These are phyloP conservation scores for Lactarius sp. DNA, from an alignment of 768 basidiomycete genomes.

Conservation along the genomic window DNA sequence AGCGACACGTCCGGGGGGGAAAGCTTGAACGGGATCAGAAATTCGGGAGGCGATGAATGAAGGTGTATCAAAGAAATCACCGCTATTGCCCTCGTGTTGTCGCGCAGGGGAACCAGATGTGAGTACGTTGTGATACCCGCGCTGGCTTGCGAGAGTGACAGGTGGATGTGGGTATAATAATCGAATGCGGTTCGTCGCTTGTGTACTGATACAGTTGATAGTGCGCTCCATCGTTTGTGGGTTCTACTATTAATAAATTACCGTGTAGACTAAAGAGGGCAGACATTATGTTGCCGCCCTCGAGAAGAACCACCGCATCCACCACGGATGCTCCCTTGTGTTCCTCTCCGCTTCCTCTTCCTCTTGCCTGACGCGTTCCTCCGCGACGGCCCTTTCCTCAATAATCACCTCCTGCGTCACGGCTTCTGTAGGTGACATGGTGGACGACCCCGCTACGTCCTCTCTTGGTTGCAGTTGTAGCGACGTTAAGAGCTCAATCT, in stretches of 20 bases:
- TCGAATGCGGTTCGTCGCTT: too few relatives aligned
- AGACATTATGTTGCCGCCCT: slow-evolving; percentile 21
- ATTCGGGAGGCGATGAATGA: too few relatives aligned
- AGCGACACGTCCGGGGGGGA: too few relatives aligned
- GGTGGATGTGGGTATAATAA: too few relatives aligned
- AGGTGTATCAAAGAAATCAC: too few relatives aligned
- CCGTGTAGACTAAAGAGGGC: background rate
- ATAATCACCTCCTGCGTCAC: slow-evolving; percentile 64
- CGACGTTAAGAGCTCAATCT: slow-evolving; percentile 35
- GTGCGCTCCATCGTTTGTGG: too few relatives aligned
- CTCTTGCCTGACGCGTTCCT: slow-evolving; percentile 51
- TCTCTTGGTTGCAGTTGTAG: background rate
- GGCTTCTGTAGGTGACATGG: slow-evolving; percentile 47
- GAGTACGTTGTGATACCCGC: too few relatives aligned
- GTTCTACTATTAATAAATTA: background rate
- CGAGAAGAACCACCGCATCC: slow-evolving; percentile 64
- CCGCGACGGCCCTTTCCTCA: slow-evolving; percentile 58
- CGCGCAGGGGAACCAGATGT: too few relatives aligned
- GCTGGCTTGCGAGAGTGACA: too few relatives aligned
- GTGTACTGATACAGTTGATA: too few relatives aligned
- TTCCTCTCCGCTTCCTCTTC: slow-evolving; percentile 43
- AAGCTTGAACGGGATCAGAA: too few relatives aligned
- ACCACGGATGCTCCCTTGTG: slow-evolving; percentile 47
- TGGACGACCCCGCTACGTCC: background rate
- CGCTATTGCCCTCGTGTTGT: too few relatives aligned